These are phyloP conservation scores for Clonostachys solani DNA, from an alignment of 2,329 filamentous ascomycete genomes.

Conservation along the genomic window DNA sequence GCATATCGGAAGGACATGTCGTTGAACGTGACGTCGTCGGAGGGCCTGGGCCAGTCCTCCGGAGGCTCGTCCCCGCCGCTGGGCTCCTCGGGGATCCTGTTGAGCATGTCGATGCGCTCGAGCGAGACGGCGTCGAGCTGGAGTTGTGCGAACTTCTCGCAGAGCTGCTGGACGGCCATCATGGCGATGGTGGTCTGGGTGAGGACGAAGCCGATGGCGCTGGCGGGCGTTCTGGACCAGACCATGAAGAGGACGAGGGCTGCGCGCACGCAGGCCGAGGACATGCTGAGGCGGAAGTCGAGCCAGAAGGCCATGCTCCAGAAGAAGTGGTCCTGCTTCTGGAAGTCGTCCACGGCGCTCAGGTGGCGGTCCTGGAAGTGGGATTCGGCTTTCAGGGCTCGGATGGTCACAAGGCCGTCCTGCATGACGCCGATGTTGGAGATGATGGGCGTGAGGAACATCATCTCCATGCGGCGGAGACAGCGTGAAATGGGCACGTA, in stretches of 20 bases:
- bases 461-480: slow-evolving; percentile 81
- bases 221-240: slow-evolving; percentile 69
- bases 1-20: slow-evolving; percentile 77
- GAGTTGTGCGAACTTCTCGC: slow-evolving; percentile 75
- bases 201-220: slow-evolving; percentile 79
- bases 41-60: slow-evolving; percentile 70
- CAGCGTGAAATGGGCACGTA: slow-evolving; percentile 84
- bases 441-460: slow-evolving; percentile 82
- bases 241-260: slow-evolving; percentile 70
- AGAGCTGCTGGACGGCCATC: slow-evolving; percentile 48
- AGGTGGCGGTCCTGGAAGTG: slow-evolving; percentile 81
- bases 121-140: slow-evolving; percentile 93
- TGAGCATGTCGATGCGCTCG: slow-evolving; percentile 78
- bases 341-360: slow-evolving; percentile 78
- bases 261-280: slow-evolving; percentile 69
- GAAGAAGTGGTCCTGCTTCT: slow-evolving; percentile 95
- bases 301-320: slow-evolving; percentile 87
- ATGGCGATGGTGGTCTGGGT: slow-evolving; percentile 40
- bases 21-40: slow-evolving; percentile 71
- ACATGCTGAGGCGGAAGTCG: slow-evolving; percentile 62
- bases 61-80: slow-evolving; percentile 64
- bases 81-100: slow-evolving; percentile 73
- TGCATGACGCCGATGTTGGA: slow-evolving; percentile 88
- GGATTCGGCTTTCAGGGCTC: slow-evolving; percentile 73
- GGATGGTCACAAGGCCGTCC: slow-evolving; percentile 81